These are phyloP conservation scores for Metschnikowia vanudenii DNA, from an alignment of 805 yeast genomes.

Conservation along the genomic window DNA sequence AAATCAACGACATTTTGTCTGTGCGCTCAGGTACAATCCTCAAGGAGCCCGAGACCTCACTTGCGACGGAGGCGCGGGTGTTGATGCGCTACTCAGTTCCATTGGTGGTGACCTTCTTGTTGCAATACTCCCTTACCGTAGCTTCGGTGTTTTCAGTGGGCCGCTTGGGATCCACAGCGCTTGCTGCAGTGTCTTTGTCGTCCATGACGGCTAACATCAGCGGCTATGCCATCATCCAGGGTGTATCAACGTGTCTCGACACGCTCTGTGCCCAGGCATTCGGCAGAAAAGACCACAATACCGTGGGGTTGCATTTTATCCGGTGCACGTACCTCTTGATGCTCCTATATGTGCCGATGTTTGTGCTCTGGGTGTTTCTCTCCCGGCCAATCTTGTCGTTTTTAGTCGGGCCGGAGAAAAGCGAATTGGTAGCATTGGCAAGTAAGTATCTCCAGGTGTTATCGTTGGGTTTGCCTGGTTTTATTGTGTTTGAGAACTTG, in stretches of 20 bases:
- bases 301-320: slow-evolving; percentile 68
- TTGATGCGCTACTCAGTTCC: slow-evolving; percentile 51
- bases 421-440: slow-evolving; percentile 47
- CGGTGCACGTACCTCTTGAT: slow-evolving; percentile 61
- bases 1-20: slow-evolving; percentile 24
- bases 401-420: slow-evolving; percentile 27
- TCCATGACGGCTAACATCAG: slow-evolving; percentile 78
- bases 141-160: slow-evolving; percentile 80
- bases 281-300: slow-evolving; percentile 61
- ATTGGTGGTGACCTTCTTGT: slow-evolving; percentile 60
- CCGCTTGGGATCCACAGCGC: slow-evolving; percentile 63
- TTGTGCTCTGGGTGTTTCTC: slow-evolving; percentile 58
- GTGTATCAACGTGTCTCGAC: slow-evolving; percentile 75
- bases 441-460: slow-evolving; percentile 55
- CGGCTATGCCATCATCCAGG: slow-evolving; percentile 73
- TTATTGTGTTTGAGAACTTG: slow-evolving; percentile 66
- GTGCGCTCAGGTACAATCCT: slow-evolving; percentile 19
- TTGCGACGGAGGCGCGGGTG: slow-evolving; percentile 38
- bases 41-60: slow-evolving; percentile 44
- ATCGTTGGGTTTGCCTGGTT: slow-evolving; percentile 70
- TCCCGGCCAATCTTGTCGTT: slow-evolving; percentile 47
- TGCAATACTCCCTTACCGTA: slow-evolving; percentile 71
- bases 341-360: slow-evolving; percentile 53
- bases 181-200: slow-evolving; percentile 74
- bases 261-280: slow-evolving; percentile 77